Percentiles rank a stretch among this genome's conserved stretches.
Evolutionary conservation across 305 asterid genomes (phyloP).

Genomic region (Striga hermonthica): DNA sequence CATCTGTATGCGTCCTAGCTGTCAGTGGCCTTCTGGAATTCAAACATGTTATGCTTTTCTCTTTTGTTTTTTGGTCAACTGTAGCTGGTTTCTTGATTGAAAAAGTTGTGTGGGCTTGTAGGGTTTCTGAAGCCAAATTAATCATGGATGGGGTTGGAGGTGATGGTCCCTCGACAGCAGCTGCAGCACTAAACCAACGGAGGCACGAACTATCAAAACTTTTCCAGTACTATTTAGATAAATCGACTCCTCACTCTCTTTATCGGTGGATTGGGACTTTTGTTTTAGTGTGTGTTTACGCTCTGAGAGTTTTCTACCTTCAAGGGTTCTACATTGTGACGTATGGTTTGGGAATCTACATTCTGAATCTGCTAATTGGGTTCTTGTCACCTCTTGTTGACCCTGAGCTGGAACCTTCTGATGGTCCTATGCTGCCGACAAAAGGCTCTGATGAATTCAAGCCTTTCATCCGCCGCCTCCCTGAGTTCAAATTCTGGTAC

Average conservation of each 20-base stretch:
- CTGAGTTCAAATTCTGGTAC: slow-evolving; percentile 15
- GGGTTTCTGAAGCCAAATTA: background rate
- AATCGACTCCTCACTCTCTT: slow-evolving; percentile 3
- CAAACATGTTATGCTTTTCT: too few relatives aligned
- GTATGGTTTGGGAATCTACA: slow-evolving; percentile 5
- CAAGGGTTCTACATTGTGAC: slow-evolving; percentile 1
- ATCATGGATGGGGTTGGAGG: slow-evolving; percentile 7
- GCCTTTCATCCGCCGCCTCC: slow-evolving; percentile 12
- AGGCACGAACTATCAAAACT: background rate
- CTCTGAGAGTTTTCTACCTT: background rate
- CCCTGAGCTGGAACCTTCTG: slow-evolving; percentile 1
- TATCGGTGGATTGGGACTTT: slow-evolving; percentile 7
- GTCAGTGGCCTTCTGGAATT: too few relatives aligned
- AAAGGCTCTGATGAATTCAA: slow-evolving; percentile 12
- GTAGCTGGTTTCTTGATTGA: background rate
- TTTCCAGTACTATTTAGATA: slow-evolving; percentile 11
- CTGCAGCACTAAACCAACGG: background rate
- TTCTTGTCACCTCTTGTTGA: slow-evolving; percentile 1
- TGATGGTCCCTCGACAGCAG: slow-evolving; percentile 5
- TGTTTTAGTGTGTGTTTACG: slow-evolving; percentile 1
- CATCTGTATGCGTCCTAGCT: too few relatives aligned
- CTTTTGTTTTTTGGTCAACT: too few relatives aligned
- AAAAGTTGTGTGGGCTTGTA: background rate
- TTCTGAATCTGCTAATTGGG: slow-evolving; percentile 9
- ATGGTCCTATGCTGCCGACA: slow-evolving; percentile 12